phyloP scores from a whole-genome alignment of 371 early-diverging fungal genomes.

The Dentiscutata heterogama region DNA sequence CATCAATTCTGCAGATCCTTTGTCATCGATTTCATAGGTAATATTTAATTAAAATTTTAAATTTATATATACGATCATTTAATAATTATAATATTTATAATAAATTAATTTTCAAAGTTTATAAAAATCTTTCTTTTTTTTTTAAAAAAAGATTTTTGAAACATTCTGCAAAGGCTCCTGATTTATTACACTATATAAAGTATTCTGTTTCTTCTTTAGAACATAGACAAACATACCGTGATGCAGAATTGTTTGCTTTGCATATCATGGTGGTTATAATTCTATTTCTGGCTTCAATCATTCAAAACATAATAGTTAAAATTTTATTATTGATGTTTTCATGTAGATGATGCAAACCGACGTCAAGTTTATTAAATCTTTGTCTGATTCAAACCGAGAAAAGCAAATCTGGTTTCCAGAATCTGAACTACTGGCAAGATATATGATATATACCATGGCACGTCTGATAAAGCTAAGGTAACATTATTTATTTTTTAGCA shows the following conservation, averaged over 20 bases:
- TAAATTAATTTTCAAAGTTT: no score
- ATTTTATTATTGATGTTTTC: neutral
- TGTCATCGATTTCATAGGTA: conserved; percentile 75
- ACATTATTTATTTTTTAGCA: no score
- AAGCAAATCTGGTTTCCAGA: conserved; percentile 74
- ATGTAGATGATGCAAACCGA: conserved; percentile 68
- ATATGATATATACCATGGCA: conserved; percentile 66
- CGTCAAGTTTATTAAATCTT: conserved; percentile 65
- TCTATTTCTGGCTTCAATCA: neutral
- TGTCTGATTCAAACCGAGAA: conserved; percentile 70
- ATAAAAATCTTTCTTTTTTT: no score
- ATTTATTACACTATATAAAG: conserved; percentile 51
- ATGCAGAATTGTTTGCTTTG: conserved; percentile 71
- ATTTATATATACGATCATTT: no score
- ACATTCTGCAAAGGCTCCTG: conserved; percentile 58
- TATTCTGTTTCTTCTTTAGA: conserved; percentile 71
- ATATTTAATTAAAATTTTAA: no score
- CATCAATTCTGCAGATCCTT: conserved; percentile 80
- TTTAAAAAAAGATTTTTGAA: conserved; percentile 66
- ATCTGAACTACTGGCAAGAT: conserved; percentile 71
- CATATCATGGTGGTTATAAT: conserved; percentile 62
- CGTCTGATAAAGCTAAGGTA: conserved; percentile 67
- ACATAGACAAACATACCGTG: conserved; percentile 73
- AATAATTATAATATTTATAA: no score
- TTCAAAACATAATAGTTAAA: neutral